phyloP scores from a whole-genome alignment of 2,329 filamentous ascomycete genomes.

The Pseudocercospora fijiensis region DNA sequence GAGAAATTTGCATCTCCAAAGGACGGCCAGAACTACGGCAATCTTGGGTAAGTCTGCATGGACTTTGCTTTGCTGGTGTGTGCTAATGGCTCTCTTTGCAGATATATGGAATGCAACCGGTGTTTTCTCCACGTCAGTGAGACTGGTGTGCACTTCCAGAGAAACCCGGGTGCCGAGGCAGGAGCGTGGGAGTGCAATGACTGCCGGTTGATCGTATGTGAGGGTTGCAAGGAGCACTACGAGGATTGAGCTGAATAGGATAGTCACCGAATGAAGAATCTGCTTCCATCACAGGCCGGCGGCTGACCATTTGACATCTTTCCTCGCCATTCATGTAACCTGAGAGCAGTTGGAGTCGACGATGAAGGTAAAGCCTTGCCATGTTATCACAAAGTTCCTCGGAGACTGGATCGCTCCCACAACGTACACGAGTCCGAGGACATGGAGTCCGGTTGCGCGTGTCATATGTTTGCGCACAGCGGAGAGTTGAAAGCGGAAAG shows the following conservation, averaged over 20 bases:
- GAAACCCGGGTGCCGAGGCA: not conserved
- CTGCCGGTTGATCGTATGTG: conserved; percentile 12
- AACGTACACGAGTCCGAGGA: not conserved
- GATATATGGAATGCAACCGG: conserved; percentile 12
- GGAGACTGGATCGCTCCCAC: not conserved
- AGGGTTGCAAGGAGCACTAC: conserved; percentile 8
- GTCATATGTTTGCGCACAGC: not conserved
- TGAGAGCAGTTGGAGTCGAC: not conserved
- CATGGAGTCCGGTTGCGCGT: not conserved
- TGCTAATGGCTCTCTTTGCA: not conserved
- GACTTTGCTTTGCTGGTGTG: not conserved
- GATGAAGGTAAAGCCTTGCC: not conserved
- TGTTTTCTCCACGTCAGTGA: conserved; percentile 8
- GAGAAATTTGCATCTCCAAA: conserved; percentile 7
- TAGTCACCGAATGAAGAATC: not conserved
- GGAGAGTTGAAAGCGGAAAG: not conserved
- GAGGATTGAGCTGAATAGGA: not conserved
- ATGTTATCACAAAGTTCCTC: not conserved
- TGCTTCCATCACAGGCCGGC: not conserved
- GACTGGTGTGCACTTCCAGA: not conserved
- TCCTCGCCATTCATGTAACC: not conserved
- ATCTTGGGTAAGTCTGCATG: conserved; percentile 8
- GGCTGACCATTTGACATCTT: not conserved
- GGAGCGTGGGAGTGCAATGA: conserved; percentile 11
- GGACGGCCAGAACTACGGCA: conserved; percentile 22